phyloP scores from a whole-genome alignment of 2,329 filamentous ascomycete species.

The Nigrospora sphaerica region DNA sequence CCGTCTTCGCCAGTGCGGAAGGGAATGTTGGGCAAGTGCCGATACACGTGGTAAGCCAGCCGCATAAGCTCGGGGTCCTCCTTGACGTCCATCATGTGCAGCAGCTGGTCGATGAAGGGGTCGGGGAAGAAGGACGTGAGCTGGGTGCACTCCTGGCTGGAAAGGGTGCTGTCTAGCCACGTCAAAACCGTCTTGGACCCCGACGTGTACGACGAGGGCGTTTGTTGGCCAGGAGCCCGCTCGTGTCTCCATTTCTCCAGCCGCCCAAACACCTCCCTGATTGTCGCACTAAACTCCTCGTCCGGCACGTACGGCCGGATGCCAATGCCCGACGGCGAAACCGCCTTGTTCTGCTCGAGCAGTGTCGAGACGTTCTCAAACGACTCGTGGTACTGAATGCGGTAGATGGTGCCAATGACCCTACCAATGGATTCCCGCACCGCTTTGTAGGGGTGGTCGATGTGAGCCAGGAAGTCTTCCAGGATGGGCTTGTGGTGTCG shows the following conservation, averaged over 20 bases:
- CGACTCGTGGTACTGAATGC: constrained; percentile 89
- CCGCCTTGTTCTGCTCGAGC: constrained; percentile 68
- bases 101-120: constrained; percentile 80
- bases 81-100: constrained; percentile 99
- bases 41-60: constrained; percentile 92
- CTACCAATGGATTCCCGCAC: constrained; percentile 92
- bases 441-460: constrained; percentile 96
- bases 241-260: constrained; percentile 85
- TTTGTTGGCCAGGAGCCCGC: constrained; percentile 80
- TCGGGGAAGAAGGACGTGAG: constrained; percentile 87
- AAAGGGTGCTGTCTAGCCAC: constrained; percentile 88
- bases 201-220: constrained; percentile 88
- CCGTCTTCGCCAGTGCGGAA: constrained; percentile 81
- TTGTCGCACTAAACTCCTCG: constrained; percentile 63
- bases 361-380: constrained; percentile 73
- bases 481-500: constrained; percentile 82
- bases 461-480: constrained; percentile 79
- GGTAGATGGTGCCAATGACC: constrained; percentile 80
- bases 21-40: constrained; percentile 90
- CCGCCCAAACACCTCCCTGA: constrained; percentile 68
- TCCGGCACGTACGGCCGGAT: constrained; percentile 75
- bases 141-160: constrained; percentile 87
- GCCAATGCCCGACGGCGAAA: constrained; percentile 75
- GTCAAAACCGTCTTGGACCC: constrained; percentile 92
- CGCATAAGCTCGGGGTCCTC: constrained; percentile 94